Conservation (phyloP, 2,329 filamentous ascomycete genomes). For the Truncatella angustata region DNA sequence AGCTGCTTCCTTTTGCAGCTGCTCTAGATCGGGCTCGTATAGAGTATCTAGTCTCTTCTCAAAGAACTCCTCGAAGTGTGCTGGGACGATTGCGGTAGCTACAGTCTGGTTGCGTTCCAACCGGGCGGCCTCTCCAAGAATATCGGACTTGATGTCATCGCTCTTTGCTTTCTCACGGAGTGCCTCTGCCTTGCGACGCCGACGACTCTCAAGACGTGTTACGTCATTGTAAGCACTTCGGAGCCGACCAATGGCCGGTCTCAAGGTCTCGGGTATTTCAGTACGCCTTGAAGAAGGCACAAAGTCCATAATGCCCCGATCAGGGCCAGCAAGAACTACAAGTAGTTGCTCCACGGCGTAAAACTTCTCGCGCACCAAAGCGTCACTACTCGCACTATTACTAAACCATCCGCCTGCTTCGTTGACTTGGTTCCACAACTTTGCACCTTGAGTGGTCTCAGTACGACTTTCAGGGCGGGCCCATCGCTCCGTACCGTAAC, state of each 20-base stretch:
- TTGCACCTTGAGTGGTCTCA: slow-evolving; percentile 60
- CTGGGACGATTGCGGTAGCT: slow-evolving; percentile 78
- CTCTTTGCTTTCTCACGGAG: slow-evolving; percentile 75
- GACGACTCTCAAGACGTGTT: slow-evolving; percentile 74
- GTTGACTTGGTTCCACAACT: slow-evolving; percentile 70
- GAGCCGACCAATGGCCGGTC: slow-evolving; percentile 73
- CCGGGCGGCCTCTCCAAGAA: slow-evolving; percentile 78
- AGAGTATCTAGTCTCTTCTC: slow-evolving; percentile 71
- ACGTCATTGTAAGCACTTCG: slow-evolving; percentile 83
- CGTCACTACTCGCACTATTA: slow-evolving; percentile 54
- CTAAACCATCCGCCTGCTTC: slow-evolving; percentile 89
- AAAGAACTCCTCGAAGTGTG: slow-evolving; percentile 91
- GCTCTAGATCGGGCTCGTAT: slow-evolving; percentile 76
- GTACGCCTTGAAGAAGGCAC: slow-evolving; percentile 82
- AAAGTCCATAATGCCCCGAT: slow-evolving; percentile 79
- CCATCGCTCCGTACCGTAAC: slow-evolving; percentile 89
- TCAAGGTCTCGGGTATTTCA: slow-evolving; percentile 76
- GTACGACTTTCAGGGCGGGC: slow-evolving; percentile 64
- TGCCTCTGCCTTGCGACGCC: slow-evolving; percentile 75
- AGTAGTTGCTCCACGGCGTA: slow-evolving; percentile 73
- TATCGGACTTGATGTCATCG: slow-evolving; percentile 85
- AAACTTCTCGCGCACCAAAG: slow-evolving; percentile 73
- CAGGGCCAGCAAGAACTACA: slow-evolving; percentile 72
- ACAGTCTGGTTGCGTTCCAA: slow-evolving; percentile 79
- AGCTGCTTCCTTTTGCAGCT: slow-evolving; percentile 66